Evolutionary conservation across 768 basidiomycete species (phyloP).

Genomic region (Tubosaeta sp.): DNA sequence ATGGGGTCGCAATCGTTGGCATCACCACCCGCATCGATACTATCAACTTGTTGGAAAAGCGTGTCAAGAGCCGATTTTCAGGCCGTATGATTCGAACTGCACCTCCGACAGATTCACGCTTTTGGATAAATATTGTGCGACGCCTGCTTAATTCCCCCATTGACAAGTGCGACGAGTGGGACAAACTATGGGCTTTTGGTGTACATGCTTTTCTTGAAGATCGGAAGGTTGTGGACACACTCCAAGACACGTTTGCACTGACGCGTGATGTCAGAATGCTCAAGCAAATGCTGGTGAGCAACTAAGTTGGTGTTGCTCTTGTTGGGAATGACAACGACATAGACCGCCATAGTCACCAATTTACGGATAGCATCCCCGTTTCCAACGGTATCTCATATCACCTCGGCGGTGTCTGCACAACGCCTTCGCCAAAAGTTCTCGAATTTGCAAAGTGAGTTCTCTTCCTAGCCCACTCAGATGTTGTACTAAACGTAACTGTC

Average conservation of each 20-base stretch:
- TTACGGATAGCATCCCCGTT: conserved; percentile 52
- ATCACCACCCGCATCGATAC: conserved; percentile 85
- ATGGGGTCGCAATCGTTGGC: conserved; percentile 83
- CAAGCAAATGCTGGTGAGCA: conserved; percentile 56
- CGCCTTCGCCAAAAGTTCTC: conserved; percentile 52
- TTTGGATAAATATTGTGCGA: conserved; percentile 50
- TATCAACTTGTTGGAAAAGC: conserved; percentile 85
- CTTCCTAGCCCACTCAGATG: not conserved
- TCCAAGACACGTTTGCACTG: conserved; percentile 60
- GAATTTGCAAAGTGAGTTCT: conserved; percentile 48
- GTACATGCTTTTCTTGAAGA: conserved; percentile 59
- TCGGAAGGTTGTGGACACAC: conserved; percentile 36
- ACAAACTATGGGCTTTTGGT: conserved; percentile 47
- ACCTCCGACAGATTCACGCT: conserved; percentile 46
- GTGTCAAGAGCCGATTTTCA: conserved; percentile 97
- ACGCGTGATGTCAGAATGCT: conserved; percentile 58
- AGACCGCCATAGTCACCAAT: conserved; percentile 44
- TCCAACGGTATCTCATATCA: conserved; percentile 45
- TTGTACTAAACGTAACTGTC: not conserved
- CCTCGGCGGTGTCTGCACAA: conserved; percentile 44
- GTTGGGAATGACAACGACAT: conserved; percentile 7
- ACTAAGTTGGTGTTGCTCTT: not conserved
- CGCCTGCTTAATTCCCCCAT: conserved; percentile 36
- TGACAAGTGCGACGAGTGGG: conserved; percentile 49
- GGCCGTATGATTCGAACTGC: conserved; percentile 81